These are phyloP conservation scores for Aspergillus sp. DNA, from an alignment of 2,329 filamentous ascomycete genomes.

Conservation along the genomic window DNA sequence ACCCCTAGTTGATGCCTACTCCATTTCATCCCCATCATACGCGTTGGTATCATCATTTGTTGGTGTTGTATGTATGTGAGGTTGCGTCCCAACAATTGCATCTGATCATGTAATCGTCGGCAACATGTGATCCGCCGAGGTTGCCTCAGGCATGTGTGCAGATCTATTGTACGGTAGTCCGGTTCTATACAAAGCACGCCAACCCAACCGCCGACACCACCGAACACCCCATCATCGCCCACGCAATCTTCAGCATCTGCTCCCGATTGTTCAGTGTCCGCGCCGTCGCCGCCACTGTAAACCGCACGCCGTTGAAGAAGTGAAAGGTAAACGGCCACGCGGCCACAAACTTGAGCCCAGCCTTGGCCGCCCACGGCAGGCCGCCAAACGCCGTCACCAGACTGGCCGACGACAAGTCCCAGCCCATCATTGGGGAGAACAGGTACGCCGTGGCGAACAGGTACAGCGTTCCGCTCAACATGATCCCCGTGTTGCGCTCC, in stretches of 20 bases:
- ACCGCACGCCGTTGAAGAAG: conserved; percentile 61
- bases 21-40: neutral
- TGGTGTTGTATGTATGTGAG: neutral
- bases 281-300: conserved; percentile 64
- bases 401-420: conserved; percentile 59
- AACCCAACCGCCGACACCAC: conserved; percentile 6
- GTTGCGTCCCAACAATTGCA: too few relatives aligned
- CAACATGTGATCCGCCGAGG: too few relatives aligned
- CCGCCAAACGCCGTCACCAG: conserved; percentile 60
- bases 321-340: conserved; percentile 66
- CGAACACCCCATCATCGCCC: conserved; percentile 15
- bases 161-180: too few relatives aligned
- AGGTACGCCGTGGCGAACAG: conserved; percentile 75
- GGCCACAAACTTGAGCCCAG: conserved; percentile 54
- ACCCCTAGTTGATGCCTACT: neutral
- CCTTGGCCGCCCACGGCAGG: conserved; percentile 56
- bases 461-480: conserved; percentile 71
- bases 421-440: conserved; percentile 67
- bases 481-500: conserved; percentile 74
- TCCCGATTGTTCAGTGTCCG: conserved; percentile 21
- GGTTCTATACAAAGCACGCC: neutral
- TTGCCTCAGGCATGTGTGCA: too few relatives aligned
- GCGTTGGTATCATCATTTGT: neutral
- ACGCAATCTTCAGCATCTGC: conserved; percentile 11
- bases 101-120: too few relatives aligned